phyloP scores from a whole-genome alignment of 805 yeast genomes.

The Metschnikowia arizonensis region DNA sequence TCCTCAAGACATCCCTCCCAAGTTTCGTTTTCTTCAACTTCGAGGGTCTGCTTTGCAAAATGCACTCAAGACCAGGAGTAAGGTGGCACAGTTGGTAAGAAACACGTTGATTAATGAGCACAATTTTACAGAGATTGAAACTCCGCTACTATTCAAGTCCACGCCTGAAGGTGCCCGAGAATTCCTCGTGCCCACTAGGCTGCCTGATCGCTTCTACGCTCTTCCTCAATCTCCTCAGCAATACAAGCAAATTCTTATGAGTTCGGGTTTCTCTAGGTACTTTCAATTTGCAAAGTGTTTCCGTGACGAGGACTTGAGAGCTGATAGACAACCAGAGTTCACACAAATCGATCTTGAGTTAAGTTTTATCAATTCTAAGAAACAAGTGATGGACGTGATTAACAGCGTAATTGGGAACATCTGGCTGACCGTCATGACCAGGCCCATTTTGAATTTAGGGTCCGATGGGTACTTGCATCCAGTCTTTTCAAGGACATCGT shows the following conservation, averaged over 20 bases:
- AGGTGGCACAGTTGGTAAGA: slow-evolving; percentile 48
- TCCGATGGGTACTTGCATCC: slow-evolving; percentile 28
- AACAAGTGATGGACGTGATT: slow-evolving; percentile 61
- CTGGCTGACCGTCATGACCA: slow-evolving; percentile 49
- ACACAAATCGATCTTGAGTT: slow-evolving; percentile 96
- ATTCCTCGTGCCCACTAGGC: slow-evolving; percentile 87
- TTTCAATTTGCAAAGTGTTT: slow-evolving; percentile 93
- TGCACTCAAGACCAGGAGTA: slow-evolving; percentile 53
- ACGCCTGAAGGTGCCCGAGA: slow-evolving; percentile 99
- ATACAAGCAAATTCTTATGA: slow-evolving; percentile 91
- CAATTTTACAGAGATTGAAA: slow-evolving; percentile 78
- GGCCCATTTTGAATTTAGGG: slow-evolving; percentile 37
- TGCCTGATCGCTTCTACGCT: slow-evolving; percentile 64
- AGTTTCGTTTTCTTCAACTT: slow-evolving; percentile 76
- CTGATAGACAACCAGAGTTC: slow-evolving; percentile 96
- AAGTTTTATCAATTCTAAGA: slow-evolving; percentile 68
- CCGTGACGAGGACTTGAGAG: slow-evolving; percentile 91
- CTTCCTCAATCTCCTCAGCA: slow-evolving; percentile 98
- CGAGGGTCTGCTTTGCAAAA: slow-evolving; percentile 56
- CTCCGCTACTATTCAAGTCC: slow-evolving; percentile 88
- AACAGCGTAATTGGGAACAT: slow-evolving; percentile 50
- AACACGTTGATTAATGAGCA: slow-evolving; percentile 33
- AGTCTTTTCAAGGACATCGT: slow-evolving; percentile 6
- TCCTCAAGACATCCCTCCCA: slow-evolving; percentile 66
- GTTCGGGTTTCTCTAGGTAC: slow-evolving; percentile 82